phyloP scores from a whole-genome alignment of 1,284 basidiomycete species.

The Stygiomarasmius scandens region DNA sequence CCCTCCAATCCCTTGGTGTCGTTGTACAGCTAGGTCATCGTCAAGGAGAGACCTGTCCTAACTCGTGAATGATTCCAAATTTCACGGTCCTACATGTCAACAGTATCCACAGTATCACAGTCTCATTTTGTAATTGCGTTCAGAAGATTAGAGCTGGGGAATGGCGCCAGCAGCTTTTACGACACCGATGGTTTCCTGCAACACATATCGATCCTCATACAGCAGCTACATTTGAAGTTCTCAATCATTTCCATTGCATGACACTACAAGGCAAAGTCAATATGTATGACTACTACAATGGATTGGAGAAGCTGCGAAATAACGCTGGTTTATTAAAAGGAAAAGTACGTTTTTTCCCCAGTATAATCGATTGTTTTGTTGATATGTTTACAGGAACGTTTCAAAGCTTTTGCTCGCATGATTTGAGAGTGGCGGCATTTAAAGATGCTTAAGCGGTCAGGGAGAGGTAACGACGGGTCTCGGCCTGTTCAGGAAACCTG shows the following conservation, averaged over 20 bases:
- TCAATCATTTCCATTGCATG: constrained; percentile 14
- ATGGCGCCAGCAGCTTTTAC: neutral
- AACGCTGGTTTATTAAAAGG: neutral
- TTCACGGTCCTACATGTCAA: constrained; percentile 8
- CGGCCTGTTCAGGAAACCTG: constrained; percentile 7
- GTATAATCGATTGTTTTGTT: neutral
- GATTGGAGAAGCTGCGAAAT: constrained; percentile 11
- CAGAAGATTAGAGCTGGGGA: neutral
- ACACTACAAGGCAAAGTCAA: constrained; percentile 24
- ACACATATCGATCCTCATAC: neutral
- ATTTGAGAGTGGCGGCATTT: constrained; percentile 25
- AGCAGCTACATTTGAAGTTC: neutral
- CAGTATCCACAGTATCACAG: neutral
- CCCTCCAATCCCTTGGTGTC: constrained; percentile 13
- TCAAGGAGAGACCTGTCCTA: neutral
- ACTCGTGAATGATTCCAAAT: neutral
- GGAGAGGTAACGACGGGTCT: constrained; percentile 13
- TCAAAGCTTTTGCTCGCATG: constrained; percentile 23
- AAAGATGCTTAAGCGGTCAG: constrained; percentile 17
- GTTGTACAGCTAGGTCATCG: constrained; percentile 18
- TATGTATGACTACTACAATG: constrained; percentile 1
- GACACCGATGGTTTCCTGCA: neutral
- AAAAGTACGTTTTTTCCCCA: neutral
- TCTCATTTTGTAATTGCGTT: neutral
- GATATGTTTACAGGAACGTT: constrained; percentile 6